Evolutionary conservation across 768 basidiomycete species (phyloP).

Genomic region (Tulasnella sp.): DNA sequence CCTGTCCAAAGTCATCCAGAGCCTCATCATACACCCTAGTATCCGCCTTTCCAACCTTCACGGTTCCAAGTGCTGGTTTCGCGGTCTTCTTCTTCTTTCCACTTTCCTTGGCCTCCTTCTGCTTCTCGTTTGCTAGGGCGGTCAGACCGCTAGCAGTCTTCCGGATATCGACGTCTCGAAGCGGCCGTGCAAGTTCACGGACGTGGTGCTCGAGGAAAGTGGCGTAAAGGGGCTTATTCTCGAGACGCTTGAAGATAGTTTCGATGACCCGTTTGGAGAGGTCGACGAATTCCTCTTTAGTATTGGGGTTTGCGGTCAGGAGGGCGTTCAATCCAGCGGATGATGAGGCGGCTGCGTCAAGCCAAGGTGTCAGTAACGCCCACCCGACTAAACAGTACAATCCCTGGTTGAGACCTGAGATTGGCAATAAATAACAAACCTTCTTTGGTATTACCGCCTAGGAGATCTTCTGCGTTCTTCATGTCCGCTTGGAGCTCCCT

Average conservation of each 20-base stretch:
- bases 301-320: slow-evolving; percentile 68
- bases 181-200: slow-evolving; percentile 57
- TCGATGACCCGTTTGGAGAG: slow-evolving; percentile 68
- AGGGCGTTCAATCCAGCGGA: slow-evolving; percentile 46
- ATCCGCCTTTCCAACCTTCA: slow-evolving; percentile 59
- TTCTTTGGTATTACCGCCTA: slow-evolving; percentile 56
- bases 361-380: not conserved
- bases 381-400: too few relatives aligned
- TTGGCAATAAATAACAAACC: slow-evolving; percentile 37
- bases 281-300: slow-evolving; percentile 75
- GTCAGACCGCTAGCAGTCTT: slow-evolving; percentile 79
- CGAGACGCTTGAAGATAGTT: slow-evolving; percentile 63
- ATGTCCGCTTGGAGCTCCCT: slow-evolving; percentile 80
- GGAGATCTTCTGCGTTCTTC: slow-evolving; percentile 65
- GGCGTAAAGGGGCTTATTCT: slow-evolving; percentile 70
- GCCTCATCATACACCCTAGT: slow-evolving; percentile 76
- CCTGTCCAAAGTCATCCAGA: slow-evolving; percentile 74
- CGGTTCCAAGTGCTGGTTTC: slow-evolving; percentile 67
- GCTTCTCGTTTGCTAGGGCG: slow-evolving; percentile 89
- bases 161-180: slow-evolving; percentile 84
- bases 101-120: slow-evolving; percentile 79
- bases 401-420: too few relatives aligned
- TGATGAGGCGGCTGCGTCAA: slow-evolving; percentile 35
- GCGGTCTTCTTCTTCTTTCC: slow-evolving; percentile 72
- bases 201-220: slow-evolving; percentile 77